Base-by-base conservation (phyloP, 1,284 basidiomycete species). In the Tetrapyrgos nigripes region DNA sequence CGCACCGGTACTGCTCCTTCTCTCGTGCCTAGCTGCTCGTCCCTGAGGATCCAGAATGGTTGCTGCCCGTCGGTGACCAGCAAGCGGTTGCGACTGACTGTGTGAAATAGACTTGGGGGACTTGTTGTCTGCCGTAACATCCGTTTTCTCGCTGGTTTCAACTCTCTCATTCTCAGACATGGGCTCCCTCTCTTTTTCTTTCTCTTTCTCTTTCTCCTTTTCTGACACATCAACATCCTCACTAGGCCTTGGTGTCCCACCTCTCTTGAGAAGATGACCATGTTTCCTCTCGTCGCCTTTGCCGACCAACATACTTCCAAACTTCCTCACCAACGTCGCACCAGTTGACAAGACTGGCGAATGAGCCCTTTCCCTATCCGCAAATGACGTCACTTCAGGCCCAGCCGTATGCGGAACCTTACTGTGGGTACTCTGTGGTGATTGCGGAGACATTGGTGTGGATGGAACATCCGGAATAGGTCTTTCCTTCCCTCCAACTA, bases 1-100 rank as follows among this genome's bases (percentile, higher is more conserved):
- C 17, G 81, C 88, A 19, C 90, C 87, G 0, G 87, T 88, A 66
- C 88, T 91, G 67, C 90, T 91, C 63, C 93, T 77, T 64, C 93
- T 77, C 64, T 93, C 90, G 68, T 94, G 91, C 31, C 86, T 78
- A 43, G 80, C 23, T n/a, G 23, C 55, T 19, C 83, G 78, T 9
- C 83, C 81, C 29, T 82, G 79, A 0, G 89, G 81, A 67, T 94
- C 92, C 17, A 92, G 70, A 31, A 93, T 82, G 9, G 94, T 91
- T 58, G 89, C 86, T 5, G 88, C 86, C 24, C 91, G 80, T 47
- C 89, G 81, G 74, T 90, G 87, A 55, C 73, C 80, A 9, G 80
- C 82, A 51, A 84, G 65, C 0, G 87, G 85, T 68, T 87, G 86
- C 60, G 84, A 85, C 61, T 83, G 75, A 60, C 84, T 86, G 17